Percentiles rank a stretch among this genome's conserved stretches.
phyloP scores from a whole-genome alignment of 2,329 filamentous ascomycete species.

The Fusarium haematococcum region DNA sequence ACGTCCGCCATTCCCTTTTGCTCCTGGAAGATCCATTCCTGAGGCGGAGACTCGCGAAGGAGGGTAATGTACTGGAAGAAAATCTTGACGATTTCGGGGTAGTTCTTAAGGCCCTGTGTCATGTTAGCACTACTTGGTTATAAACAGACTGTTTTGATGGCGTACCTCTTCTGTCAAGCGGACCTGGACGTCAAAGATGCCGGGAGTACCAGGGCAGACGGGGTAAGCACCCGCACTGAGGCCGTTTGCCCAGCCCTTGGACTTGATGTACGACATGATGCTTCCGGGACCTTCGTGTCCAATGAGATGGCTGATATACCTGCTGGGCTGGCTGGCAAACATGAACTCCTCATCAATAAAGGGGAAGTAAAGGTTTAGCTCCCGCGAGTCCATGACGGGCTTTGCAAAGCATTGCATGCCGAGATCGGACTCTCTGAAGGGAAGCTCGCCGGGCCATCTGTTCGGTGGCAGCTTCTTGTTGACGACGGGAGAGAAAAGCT shows the following conservation, averaged over 20 bases:
- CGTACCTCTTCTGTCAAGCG: slow-evolving; percentile 83
- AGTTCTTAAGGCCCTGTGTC: slow-evolving; percentile 75
- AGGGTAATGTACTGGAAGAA: slow-evolving; percentile 91
- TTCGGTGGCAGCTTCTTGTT: slow-evolving; percentile 82
- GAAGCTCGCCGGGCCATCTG: slow-evolving; percentile 64
- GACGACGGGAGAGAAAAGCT: slow-evolving; percentile 83
- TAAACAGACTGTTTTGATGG: not conserved
- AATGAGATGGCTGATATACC: slow-evolving; percentile 89
- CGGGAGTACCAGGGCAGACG: slow-evolving; percentile 80
- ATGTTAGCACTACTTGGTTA: slow-evolving; percentile 20
- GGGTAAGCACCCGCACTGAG: slow-evolving; percentile 81
- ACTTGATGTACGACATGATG: slow-evolving; percentile 89
- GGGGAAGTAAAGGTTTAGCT: slow-evolving; percentile 83
- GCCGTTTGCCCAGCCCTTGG: slow-evolving; percentile 88
- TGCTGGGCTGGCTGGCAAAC: slow-evolving; percentile 83
- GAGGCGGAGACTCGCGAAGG: slow-evolving; percentile 81
- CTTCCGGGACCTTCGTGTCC: slow-evolving; percentile 94
- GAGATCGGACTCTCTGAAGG: slow-evolving; percentile 62
- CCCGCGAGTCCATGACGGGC: slow-evolving; percentile 88
- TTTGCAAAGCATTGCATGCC: slow-evolving; percentile 85
- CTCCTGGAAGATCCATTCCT: slow-evolving; percentile 95
- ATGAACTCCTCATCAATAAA: slow-evolving; percentile 86
- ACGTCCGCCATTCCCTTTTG: slow-evolving; percentile 91
- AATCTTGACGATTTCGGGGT: slow-evolving; percentile 83
- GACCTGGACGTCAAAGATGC: slow-evolving; percentile 83